Base-by-base conservation (phyloP, 257 asterid genomes). In the Nicotiana tabacum region DNA sequence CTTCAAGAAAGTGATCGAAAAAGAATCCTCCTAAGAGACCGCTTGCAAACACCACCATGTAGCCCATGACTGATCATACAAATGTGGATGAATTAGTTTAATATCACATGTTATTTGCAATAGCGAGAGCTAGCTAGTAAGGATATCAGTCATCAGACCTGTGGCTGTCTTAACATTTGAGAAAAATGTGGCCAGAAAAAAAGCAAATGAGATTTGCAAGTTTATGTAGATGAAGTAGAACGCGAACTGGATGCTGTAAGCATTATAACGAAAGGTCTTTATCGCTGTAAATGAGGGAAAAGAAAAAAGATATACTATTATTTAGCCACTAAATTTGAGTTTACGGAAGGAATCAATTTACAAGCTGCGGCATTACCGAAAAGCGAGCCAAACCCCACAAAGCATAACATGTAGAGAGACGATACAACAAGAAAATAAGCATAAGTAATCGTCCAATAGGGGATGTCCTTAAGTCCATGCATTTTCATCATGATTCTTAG, bases 401-500 rank as follows among this genome's bases (percentile, higher is more conserved):
- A 92, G 87, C 93, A 90, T 78, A 93, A 81, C 97, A 94, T 93
- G 93, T 92, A 96, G 83, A 90, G 77, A 17, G 85, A 72, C 29
- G 98, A 96, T 90, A 96, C 84, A 74, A 87, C 84, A 77, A 96
- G 95, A 87, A 96, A 96, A 90, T 96, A 96, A 85, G 93, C 94
- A 83, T 96, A 94, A 82, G 98, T 89, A 88, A 96, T 94, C 94
- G 90, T 87, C 99, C 99, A 94, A 85, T 96, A 94, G 68, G 99
- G 98, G 48, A 97, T 97, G 77, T 96, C 98, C 24, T 96, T 97
- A 78, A 96, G 96, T 17, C 99, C 99, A 77, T 96, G 98, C 98
- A 96, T 96, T 92, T 96, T 96, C 99, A 94, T 96, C 98, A 96
- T 96, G 81, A 96, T 94, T 91, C 98, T 90, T 81, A 96, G 90